Percentiles rank a stretch among this genome's conserved stretches.
These are phyloP conservation scores for Alternaria gaisen DNA, from an alignment of 2,329 filamentous ascomycete species.

Conservation along the genomic window DNA sequence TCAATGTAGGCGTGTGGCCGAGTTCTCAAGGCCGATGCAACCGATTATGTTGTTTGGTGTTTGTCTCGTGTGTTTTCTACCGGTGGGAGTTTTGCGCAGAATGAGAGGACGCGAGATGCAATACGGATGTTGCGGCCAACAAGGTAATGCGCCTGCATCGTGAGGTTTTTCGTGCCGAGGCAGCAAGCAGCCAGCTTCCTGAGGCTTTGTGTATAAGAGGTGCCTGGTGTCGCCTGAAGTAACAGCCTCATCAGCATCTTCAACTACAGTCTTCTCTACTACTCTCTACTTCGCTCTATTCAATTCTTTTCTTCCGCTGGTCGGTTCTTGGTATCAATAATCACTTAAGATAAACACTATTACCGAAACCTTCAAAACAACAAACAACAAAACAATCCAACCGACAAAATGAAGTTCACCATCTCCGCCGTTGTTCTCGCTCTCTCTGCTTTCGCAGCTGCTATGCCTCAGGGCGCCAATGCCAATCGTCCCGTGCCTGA, in stretches of 20 bases:
- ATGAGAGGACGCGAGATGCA: neutral
- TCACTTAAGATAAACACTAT: conserved; percentile 6
- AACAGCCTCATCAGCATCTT: conserved; percentile 15
- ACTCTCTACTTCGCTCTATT: conserved; percentile 2
- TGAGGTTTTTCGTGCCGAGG: conserved; percentile 1
- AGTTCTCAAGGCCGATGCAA: neutral
- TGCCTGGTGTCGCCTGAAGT: conserved; percentile 1
- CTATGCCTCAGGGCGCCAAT: conserved; percentile 29
- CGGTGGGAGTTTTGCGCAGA: conserved; percentile 4
- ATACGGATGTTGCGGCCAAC: conserved; percentile 5
- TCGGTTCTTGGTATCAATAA: conserved; percentile 19
- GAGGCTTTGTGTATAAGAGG: conserved; percentile 11
- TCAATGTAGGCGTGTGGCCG: conserved; percentile 1
- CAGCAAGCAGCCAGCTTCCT: neutral
- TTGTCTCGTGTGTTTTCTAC: conserved; percentile 15
- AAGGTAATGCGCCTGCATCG: conserved; percentile 10
- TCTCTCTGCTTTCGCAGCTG: conserved; percentile 29
- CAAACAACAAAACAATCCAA: neutral
- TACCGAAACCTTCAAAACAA: neutral
- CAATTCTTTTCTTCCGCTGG: conserved; percentile 14
- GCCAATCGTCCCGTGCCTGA: conserved; percentile 35
- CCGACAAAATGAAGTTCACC: conserved; percentile 36
- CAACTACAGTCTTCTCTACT: conserved; percentile 8
- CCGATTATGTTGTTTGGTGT: conserved; percentile 14
- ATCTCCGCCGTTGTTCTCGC: conserved; percentile 27